Percentiles rank a stretch among this genome's conserved stretches.
These are phyloP conservation scores for Syzygium oleosum DNA, from an alignment of 345 rosid species.

Conservation along the genomic window DNA sequence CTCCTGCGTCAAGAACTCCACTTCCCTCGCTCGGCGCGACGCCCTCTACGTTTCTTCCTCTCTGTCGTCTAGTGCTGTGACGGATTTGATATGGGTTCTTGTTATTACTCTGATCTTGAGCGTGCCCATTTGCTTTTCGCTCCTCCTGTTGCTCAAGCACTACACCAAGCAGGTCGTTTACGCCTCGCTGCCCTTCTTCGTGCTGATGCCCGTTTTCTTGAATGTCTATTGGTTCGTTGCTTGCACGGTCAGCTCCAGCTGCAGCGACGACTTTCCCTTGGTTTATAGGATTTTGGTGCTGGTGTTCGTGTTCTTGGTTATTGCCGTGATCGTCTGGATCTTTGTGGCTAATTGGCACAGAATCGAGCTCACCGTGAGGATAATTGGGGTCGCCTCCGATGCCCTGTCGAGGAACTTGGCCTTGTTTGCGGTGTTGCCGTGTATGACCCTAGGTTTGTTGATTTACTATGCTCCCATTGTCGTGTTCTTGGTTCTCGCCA, in stretches of 20 bases:
- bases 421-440: conserved; percentile 54
- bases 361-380: conserved; percentile 62
- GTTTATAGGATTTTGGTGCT: conserved; percentile 59
- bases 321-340: conserved; percentile 75
- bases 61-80: conserved; percentile 20
- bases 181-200: conserved; percentile 63
- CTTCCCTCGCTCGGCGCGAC: not conserved
- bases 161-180: conserved; percentile 84
- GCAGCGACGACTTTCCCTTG: conserved; percentile 57
- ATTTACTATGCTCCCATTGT: conserved; percentile 64
- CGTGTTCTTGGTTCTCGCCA: conserved; percentile 71
- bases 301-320: conserved; percentile 53
- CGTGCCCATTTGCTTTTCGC: conserved; percentile 54
- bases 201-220: conserved; percentile 58
- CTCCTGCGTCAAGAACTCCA: conserved; percentile 42
- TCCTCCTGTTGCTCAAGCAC: conserved; percentile 69
- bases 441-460: conserved; percentile 47
- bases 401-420: conserved; percentile 71
- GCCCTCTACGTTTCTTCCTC: not conserved
- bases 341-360: conserved; percentile 73
- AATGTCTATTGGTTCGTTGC: conserved; percentile 90
- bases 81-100: conserved; percentile 57
- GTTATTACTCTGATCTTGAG: conserved; percentile 59
- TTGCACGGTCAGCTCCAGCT: conserved; percentile 64
- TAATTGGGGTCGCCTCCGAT: conserved; percentile 74